Conservation (phyloP, 2,329 filamentous ascomycete species). For the Fusarium longipes region DNA sequence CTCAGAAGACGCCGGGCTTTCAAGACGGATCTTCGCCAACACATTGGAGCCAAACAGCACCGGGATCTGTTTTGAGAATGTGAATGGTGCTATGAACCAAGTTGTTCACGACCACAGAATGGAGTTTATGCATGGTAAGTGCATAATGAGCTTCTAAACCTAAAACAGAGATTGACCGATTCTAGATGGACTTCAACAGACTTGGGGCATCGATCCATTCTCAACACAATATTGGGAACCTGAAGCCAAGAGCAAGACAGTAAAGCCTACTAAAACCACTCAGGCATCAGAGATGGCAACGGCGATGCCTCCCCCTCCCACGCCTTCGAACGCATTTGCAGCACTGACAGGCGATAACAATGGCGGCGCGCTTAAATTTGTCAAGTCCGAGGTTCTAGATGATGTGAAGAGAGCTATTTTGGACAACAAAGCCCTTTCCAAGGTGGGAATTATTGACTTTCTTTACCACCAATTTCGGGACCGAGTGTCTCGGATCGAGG, state of each 20-base stretch:
- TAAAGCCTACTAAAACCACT: slow-evolving; percentile 23
- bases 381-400: slow-evolving; percentile 55
- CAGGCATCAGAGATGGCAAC: slow-evolving; percentile 25
- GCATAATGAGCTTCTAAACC: background rate
- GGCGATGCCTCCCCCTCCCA: slow-evolving; percentile 51
- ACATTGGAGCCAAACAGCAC: slow-evolving; percentile 81
- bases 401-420: slow-evolving; percentile 57
- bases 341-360: slow-evolving; percentile 44
- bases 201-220: slow-evolving; percentile 80
- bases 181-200: slow-evolving; percentile 61
- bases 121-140: slow-evolving; percentile 78
- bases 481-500: slow-evolving; percentile 53
- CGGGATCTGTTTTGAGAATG: slow-evolving; percentile 86
- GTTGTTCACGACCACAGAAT: slow-evolving; percentile 73
- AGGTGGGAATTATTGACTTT: slow-evolving; percentile 56
- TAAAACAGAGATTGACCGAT: slow-evolving; percentile 31
- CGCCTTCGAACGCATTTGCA: slow-evolving; percentile 53
- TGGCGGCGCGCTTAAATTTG: slow-evolving; percentile 46
- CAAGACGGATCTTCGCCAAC: slow-evolving; percentile 69
- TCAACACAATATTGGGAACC: slow-evolving; percentile 81
- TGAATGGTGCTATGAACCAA: slow-evolving; percentile 58
- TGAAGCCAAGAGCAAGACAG: slow-evolving; percentile 50
- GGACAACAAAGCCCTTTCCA: slow-evolving; percentile 54
- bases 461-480: slow-evolving; percentile 55
- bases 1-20: slow-evolving; percentile 74